phyloP scores from a whole-genome alignment of 371 early-diverging fungal species.

The Rhizomucor miehei region DNA sequence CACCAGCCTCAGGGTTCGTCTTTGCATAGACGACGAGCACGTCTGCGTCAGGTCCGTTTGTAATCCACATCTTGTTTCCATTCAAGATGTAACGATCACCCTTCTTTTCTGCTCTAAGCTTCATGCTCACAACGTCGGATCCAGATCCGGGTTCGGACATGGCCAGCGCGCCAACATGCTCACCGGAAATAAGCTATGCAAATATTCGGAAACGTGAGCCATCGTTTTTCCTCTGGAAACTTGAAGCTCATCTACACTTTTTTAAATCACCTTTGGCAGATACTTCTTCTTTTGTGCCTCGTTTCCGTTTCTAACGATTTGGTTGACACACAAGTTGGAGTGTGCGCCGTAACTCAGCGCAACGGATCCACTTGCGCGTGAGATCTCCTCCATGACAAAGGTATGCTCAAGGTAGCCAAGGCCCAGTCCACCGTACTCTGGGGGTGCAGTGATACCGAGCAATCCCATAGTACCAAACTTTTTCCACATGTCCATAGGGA shows the following conservation, averaged over 20 bases:
- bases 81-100: slow-evolving; percentile 81
- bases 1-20: slow-evolving; percentile 77
- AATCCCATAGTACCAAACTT: slow-evolving; percentile 97
- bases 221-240: neutral
- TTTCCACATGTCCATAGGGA: slow-evolving; percentile 96
- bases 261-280: slow-evolving; percentile 72
- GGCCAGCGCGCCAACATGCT: slow-evolving; percentile 92
- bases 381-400: slow-evolving; percentile 93
- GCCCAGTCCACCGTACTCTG: slow-evolving; percentile 87
- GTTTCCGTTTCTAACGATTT: slow-evolving; percentile 91
- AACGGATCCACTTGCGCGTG: slow-evolving; percentile 88
- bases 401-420: slow-evolving; percentile 93
- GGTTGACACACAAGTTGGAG: slow-evolving; percentile 97
- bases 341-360: slow-evolving; percentile 96
- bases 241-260: neutral
- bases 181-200: slow-evolving; percentile 80
- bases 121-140: slow-evolving; percentile 96
- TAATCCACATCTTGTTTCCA: slow-evolving; percentile 97
- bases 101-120: slow-evolving; percentile 78
- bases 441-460: slow-evolving; percentile 86
- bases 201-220: neutral
- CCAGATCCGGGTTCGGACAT: slow-evolving; percentile 95
- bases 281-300: slow-evolving; percentile 89
- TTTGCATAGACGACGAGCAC: slow-evolving; percentile 94
- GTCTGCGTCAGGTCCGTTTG: slow-evolving; percentile 96